Conservation (phyloP, 305 asterid species). For the Nicotiana rustica region DNA sequence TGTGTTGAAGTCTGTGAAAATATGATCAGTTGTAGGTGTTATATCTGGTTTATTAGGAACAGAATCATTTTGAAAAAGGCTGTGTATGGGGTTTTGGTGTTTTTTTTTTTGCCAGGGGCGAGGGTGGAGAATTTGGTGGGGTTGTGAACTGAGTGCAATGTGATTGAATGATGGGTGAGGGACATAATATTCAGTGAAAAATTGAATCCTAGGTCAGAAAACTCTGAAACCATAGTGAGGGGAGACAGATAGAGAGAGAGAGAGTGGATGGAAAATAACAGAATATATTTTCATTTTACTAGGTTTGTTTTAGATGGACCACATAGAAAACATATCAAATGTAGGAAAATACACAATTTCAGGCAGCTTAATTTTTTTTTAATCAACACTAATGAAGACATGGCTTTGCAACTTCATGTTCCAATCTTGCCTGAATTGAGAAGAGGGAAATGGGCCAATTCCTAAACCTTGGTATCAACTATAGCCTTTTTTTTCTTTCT, state of each 20-base stretch:
- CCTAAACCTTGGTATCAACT: too few species aligned
- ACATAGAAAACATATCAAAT: too few species aligned
- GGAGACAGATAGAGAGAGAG: background rate
- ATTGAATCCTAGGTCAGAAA: conserved; percentile 39
- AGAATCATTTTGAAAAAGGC: background rate
- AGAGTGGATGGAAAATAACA: background rate
- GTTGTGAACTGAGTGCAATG: conserved; percentile 21
- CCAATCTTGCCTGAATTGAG: too few species aligned
- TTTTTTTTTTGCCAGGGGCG: background rate
- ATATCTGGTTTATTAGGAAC: background rate
- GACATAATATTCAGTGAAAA: conserved; percentile 38
- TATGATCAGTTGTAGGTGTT: conserved; percentile 32
- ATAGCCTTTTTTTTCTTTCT: too few species aligned
- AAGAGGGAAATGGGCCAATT: too few species aligned
- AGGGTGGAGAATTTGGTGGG: background rate
- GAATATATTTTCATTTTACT: background rate
- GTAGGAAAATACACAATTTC: too few species aligned
- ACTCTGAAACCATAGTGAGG: conserved; percentile 1
- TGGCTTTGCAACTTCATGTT: too few species aligned
- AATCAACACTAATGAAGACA: too few species aligned
- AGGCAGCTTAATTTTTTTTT: too few species aligned
- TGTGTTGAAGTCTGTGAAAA: conserved; percentile 33
- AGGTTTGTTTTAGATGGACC: too few species aligned
- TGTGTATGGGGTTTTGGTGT: too few species aligned
- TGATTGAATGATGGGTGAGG: conserved; percentile 70